Evolutionary conservation across 2,329 filamentous ascomycete species (phyloP).

Genomic region (Penicillium sp.): DNA sequence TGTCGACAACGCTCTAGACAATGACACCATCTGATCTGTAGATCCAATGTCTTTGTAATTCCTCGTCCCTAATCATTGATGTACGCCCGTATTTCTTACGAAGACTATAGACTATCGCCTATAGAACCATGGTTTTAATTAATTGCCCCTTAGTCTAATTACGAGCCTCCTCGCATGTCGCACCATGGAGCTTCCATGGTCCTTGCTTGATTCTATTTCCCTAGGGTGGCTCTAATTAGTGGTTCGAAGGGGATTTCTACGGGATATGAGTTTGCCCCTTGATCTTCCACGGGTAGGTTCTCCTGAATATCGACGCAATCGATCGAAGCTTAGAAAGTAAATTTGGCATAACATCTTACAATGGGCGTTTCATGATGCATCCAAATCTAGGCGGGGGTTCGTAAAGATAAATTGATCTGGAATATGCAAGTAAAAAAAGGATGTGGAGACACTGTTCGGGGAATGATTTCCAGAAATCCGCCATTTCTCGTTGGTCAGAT

Average conservation of each 20-base stretch:
- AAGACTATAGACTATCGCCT: not conserved
- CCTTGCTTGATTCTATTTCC: conserved; percentile 36
- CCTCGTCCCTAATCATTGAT: not conserved
- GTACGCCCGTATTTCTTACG: not conserved
- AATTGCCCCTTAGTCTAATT: not conserved
- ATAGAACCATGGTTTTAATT: not conserved
- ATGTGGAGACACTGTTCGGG: not conserved
- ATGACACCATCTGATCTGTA: not conserved
- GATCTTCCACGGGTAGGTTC: conserved; percentile 15
- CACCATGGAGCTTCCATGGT: conserved; percentile 16
- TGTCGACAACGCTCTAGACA: not conserved
- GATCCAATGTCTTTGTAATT: not conserved
- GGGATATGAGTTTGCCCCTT: conserved; percentile 8
- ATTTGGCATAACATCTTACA: conserved; percentile 3
- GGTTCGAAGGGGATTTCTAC: conserved; percentile 19
- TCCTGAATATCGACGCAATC: conserved; percentile 22
- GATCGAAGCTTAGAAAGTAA: conserved; percentile 1
- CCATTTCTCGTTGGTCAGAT: not conserved
- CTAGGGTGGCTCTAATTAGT: conserved; percentile 10
- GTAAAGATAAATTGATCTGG: conserved; percentile 7
- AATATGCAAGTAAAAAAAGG: conserved; percentile 13
- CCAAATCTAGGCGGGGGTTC: conserved; percentile 7
- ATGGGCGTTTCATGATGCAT: conserved; percentile 19
- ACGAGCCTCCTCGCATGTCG: conserved; percentile 27
- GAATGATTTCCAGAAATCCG: not conserved